phyloP scores from a whole-genome alignment of 2,329 filamentous ascomycete genomes.

The Fusarium caatingaense region DNA sequence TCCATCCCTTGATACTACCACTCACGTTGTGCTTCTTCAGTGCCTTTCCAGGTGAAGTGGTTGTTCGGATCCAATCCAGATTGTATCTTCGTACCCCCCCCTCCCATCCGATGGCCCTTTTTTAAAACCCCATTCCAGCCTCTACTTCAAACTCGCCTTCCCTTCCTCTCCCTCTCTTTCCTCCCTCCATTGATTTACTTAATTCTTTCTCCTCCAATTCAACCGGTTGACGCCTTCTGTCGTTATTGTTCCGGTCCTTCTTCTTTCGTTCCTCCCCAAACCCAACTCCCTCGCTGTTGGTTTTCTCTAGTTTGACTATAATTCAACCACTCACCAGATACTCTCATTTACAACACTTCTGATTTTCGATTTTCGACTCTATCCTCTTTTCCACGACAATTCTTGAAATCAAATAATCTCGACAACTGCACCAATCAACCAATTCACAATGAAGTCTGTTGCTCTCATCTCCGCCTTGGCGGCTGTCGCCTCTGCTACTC shows the following conservation, averaged over 20 bases:
- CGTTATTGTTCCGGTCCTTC: constrained; percentile 30
- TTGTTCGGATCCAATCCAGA: constrained; percentile 7
- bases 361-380: constrained; percentile 13
- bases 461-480: constrained; percentile 61
- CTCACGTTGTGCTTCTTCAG: not conserved
- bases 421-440: not conserved
- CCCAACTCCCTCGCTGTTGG: constrained; percentile 55
- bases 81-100: constrained; percentile 9
- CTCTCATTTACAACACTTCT: constrained; percentile 34
- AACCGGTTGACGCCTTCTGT: constrained; percentile 32
- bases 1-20: constrained; percentile 31
- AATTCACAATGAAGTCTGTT: constrained; percentile 61
- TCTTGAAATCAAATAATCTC: constrained; percentile 29
- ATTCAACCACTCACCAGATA: constrained; percentile 34
- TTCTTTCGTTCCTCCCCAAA: constrained; percentile 42
- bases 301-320: constrained; percentile 42
- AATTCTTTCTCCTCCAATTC: constrained; percentile 36
- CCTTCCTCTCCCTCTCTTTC: constrained; percentile 34
- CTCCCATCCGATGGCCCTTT: constrained; percentile 10
- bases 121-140: constrained; percentile 45
- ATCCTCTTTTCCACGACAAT: constrained; percentile 7
- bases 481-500: constrained; percentile 60
- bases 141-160: constrained; percentile 31
- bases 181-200: constrained; percentile 30
- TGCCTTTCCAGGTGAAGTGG: not conserved